Evolutionary conservation across 306 rosid species (phyloP).

Genomic region (Chamaecrista fasciculata): DNA sequence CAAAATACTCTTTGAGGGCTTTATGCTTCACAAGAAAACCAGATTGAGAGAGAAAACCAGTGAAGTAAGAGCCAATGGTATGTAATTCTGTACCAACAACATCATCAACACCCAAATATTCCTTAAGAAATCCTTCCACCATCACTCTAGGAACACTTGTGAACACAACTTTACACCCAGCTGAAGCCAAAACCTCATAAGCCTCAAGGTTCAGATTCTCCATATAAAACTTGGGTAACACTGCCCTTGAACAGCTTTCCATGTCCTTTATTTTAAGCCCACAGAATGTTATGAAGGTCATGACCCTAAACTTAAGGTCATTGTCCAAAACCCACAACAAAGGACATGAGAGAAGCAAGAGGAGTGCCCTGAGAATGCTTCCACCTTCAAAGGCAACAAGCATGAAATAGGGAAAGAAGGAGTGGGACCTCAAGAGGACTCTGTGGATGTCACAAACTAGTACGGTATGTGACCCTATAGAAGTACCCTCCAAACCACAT

Average conservation of each 20-base stretch:
- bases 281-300: conserved; percentile 68
- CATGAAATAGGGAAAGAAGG: conserved; percentile 90
- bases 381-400: conserved; percentile 90
- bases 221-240: conserved; percentile 78
- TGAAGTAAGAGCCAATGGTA: conserved; percentile 52
- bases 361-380: conserved; percentile 62
- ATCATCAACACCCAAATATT: conserved; percentile 56
- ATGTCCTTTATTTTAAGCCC: conserved; percentile 54
- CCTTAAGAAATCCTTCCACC: conserved; percentile 74
- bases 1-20: conserved; percentile 66
- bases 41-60: conserved; percentile 51
- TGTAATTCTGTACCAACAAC: conserved; percentile 78
- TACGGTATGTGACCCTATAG: conserved; percentile 38
- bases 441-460: conserved; percentile 60
- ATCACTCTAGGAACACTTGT: conserved; percentile 78
- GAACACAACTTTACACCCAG: conserved; percentile 52
- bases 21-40: conserved; percentile 67
- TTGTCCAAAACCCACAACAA: conserved; percentile 50
- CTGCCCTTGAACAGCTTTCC: conserved; percentile 60
- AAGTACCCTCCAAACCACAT: conserved; percentile 42
- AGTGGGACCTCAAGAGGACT: conserved; percentile 46
- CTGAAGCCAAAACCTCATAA: conserved; percentile 54
- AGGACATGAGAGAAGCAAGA: conserved; percentile 68
- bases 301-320: conserved; percentile 50
- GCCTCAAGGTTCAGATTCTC: conserved; percentile 65